These are phyloP conservation scores for Melampsora larici-populina DNA, from an alignment of 1,284 basidiomycete genomes.

Conservation along the genomic window DNA sequence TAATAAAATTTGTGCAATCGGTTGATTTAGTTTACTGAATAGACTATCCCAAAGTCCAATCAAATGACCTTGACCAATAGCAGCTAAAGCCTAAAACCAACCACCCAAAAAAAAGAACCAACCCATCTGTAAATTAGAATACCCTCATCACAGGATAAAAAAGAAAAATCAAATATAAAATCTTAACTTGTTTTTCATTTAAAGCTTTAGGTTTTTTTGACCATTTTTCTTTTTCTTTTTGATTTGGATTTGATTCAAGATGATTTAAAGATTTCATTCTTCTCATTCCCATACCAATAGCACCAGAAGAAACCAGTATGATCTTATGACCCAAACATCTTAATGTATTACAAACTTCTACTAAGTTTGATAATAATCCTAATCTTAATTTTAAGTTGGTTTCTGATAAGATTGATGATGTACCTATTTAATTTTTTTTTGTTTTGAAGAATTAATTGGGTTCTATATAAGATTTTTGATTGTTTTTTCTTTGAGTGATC, in stretches of 20 bases:
- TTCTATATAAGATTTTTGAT: conserved; percentile 26
- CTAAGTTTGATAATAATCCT: conserved; percentile 78
- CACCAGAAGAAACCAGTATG: conserved; percentile 90
- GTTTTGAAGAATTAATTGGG: conserved; percentile 21
- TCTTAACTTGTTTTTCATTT: conserved; percentile 76
- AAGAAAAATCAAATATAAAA: background rate
- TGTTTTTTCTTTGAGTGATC: conserved; percentile 6
- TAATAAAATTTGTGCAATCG: conserved; percentile 89
- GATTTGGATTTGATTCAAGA: background rate
- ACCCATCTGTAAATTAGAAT: background rate
- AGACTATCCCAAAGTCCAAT: conserved; percentile 97
- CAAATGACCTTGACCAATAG: conserved; percentile 90
- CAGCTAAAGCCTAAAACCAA: conserved; percentile 69
- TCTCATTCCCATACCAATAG: conserved; percentile 89
- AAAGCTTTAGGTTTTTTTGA: conserved; percentile 73
- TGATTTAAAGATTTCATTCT: conserved; percentile 63
- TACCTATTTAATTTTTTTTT: conserved; percentile 61
- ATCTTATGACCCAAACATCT: conserved; percentile 81
- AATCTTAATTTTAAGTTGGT: conserved; percentile 78
- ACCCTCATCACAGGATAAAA: too few species aligned
- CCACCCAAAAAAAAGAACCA: conserved; percentile 13
- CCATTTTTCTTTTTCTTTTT: conserved; percentile 59
- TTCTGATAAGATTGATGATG: conserved; percentile 89
- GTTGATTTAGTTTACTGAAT: conserved; percentile 86
- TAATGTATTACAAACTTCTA: conserved; percentile 94